Conservation (phyloP, 1,139 yeast species). For the Candida sp. region DNA sequence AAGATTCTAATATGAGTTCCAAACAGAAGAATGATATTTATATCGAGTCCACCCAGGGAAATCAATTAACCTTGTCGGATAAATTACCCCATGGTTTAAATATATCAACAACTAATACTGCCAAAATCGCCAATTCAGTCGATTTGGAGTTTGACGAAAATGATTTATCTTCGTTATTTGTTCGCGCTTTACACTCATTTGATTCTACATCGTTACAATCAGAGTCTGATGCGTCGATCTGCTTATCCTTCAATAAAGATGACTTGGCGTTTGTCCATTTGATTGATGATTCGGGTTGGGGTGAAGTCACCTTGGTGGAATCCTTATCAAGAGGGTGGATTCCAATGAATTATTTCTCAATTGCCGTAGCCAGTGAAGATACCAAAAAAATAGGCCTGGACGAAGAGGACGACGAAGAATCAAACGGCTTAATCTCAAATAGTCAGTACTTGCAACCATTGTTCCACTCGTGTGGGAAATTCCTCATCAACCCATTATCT, state of each 20-base stretch:
- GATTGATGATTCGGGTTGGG: constrained; percentile 96
- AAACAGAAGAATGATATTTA: constrained; percentile 15
- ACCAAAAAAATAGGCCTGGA: constrained; percentile 8
- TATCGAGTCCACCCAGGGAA: constrained; percentile 9
- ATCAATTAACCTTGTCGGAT: constrained; percentile 5
- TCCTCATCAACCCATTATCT: constrained; percentile 66
- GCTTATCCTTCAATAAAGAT: constrained; percentile 75
- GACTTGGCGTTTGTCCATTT: constrained; percentile 88
- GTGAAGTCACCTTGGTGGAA: constrained; percentile 80
- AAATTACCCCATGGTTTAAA: constrained; percentile 15
- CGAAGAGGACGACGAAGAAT: constrained; percentile 15
- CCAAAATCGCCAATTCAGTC: background rate
- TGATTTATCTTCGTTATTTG: constrained; percentile 45
- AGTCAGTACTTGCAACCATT: constrained; percentile 55
- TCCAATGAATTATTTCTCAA: constrained; percentile 84
- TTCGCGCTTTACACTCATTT: constrained; percentile 74
- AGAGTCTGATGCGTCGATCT: constrained; percentile 68
- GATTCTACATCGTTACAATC: constrained; percentile 66
- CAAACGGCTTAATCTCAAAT: constrained; percentile 27
- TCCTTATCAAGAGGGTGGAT: constrained; percentile 91
- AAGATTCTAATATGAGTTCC: constrained; percentile 7
- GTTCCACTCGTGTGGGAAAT: constrained; percentile 72
- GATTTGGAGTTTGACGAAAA: constrained; percentile 21
- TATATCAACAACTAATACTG: constrained; percentile 7
- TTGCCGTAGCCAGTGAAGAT: constrained; percentile 49